Evolutionary conservation across 352 stramenopile genomes (phyloP).

Genomic region (Saprolegnia parasitica): DNA sequence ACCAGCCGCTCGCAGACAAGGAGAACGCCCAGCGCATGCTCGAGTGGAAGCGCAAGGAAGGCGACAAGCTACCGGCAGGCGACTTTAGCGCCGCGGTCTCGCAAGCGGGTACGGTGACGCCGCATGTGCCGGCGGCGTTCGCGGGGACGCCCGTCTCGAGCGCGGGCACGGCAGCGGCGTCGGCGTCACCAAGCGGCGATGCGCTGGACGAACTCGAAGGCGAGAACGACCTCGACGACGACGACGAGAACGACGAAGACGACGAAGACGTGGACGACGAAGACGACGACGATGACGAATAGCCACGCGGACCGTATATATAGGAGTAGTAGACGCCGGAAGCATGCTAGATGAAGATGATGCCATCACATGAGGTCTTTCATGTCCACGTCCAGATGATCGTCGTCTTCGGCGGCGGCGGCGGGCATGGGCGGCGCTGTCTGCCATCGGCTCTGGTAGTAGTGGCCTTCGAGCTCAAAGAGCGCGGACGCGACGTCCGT

Average conservation of each 20-base stretch:
- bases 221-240: constrained; percentile 45
- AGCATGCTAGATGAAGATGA: background rate
- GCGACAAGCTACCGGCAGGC: constrained; percentile 38
- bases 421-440: constrained; percentile 16
- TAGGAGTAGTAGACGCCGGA: background rate
- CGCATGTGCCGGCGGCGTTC: constrained; percentile 29
- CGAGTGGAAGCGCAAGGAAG: constrained; percentile 72
- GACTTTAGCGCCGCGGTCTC: background rate
- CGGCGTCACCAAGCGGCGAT: constrained; percentile 28
- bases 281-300: constrained; percentile 35
- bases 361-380: background rate
- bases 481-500: constrained; percentile 72
- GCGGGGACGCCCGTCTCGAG: constrained; percentile 31
- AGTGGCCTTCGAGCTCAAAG: constrained; percentile 80
- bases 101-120: background rate
- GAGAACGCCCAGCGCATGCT: constrained; percentile 71
- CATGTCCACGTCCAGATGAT: background rate
- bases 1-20: constrained; percentile 57
- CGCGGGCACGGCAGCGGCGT: constrained; percentile 3
- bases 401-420: background rate
- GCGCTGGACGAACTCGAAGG: constrained; percentile 38
- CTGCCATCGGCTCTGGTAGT: constrained; percentile 79
- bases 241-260: constrained; percentile 52
- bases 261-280: constrained; percentile 35
- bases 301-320: constrained; percentile 27